A percentile compares a stretch with the other conserved stretches of the same genome.
These are phyloP conservation scores for Serpula lacrymans DNA, from an alignment of 768 basidiomycete species.

Conservation along the genomic window DNA sequence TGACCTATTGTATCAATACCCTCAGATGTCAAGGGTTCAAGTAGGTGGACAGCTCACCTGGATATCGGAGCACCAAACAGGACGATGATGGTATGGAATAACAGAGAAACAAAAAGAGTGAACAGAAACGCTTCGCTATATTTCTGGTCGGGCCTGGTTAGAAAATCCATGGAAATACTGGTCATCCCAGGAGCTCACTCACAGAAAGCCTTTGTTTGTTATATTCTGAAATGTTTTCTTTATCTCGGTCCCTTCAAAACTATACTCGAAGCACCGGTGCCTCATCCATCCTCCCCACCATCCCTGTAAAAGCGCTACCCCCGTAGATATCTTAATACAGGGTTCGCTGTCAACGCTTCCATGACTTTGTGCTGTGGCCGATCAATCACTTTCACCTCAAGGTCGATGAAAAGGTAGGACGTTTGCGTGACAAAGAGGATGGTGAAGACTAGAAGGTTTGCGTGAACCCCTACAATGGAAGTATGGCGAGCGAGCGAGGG, in stretches of 20 bases:
- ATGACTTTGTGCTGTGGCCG: conserved; percentile 72
- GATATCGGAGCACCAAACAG: conserved; percentile 74
- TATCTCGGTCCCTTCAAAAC: conserved; percentile 37
- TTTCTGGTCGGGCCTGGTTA: conserved; percentile 35
- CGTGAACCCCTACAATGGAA: conserved; percentile 65
- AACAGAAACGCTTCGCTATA: conserved; percentile 47
- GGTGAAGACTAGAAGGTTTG: conserved; percentile 60
- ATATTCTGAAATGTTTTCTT: conserved; percentile 35
- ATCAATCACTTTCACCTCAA: conserved; percentile 37
- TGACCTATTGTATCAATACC: conserved; percentile 3
- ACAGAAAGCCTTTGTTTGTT: conserved; percentile 39
- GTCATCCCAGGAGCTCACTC: conserved; percentile 18
- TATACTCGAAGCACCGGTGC: conserved; percentile 49
- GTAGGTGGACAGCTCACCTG: conserved; percentile 40
- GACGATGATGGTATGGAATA: conserved; percentile 48
- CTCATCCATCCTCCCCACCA: conserved; percentile 76
- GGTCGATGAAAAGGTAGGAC: conserved; percentile 40
- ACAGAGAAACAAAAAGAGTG: conserved; percentile 47
- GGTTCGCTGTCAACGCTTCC: conserved; percentile 58
- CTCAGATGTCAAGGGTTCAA: conserved; percentile 2
- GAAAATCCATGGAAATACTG: conserved; percentile 4
- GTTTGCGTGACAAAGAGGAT: conserved; percentile 71
- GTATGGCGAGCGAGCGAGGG: conserved; percentile 60
- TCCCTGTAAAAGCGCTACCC: conserved; percentile 50
- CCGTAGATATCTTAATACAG: conserved; percentile 51